Evolutionary conservation across 2,329 filamentous ascomycete genomes (phyloP), one percentile per base, ranked within the genome.

Genomic region (Penicillium crustosum): DNA sequence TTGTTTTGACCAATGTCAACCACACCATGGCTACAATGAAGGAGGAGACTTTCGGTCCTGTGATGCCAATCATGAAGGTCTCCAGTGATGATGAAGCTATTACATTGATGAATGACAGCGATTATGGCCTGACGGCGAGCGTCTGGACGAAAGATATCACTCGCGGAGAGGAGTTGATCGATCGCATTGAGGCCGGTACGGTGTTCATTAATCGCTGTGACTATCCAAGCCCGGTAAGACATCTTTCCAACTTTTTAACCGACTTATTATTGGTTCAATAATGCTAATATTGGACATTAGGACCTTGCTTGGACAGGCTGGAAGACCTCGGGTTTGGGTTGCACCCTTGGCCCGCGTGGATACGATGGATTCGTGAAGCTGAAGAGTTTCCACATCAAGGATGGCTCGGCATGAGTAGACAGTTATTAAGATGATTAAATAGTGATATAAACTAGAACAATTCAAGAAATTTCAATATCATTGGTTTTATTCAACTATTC

Each of bases 161-260:
- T 49, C 87, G 82, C 69, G 93, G 88, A 29, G 85, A 91, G 66
- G 83, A 89, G 71, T 80, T 96, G 51, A 86, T 88, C 38, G 88
- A 93, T 56, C 82, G 87, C 45, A 86, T 96, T 50, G 92, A 96
- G 70, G 91, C 93, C 41, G 92, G 92, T 38, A 96, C 93, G 2
- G 91, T 96, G 45, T 96, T 96, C 77, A 89, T 96, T 68, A 96
- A 96, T 74, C 86, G 93, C 66, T 92, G 89, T 71, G 93, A 96
- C 74, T 97, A 86, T 73, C 92, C 92, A 31, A 90, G 88, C 74
- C 91, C 92, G 64, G 91, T 93, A 85, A 80, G 89, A 83, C 29
- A 4, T 25, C 12, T 33, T 13, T 48, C 21, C 17, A 7, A 7
- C 4, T 12, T 3, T 33, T 5, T 15, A 3, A 25, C 29, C 5